Evolutionary conservation across 1,284 basidiomycete species (phyloP), one percentile per base, ranked within the genome.

Genomic region (Moesziomyces globuligerus): DNA sequence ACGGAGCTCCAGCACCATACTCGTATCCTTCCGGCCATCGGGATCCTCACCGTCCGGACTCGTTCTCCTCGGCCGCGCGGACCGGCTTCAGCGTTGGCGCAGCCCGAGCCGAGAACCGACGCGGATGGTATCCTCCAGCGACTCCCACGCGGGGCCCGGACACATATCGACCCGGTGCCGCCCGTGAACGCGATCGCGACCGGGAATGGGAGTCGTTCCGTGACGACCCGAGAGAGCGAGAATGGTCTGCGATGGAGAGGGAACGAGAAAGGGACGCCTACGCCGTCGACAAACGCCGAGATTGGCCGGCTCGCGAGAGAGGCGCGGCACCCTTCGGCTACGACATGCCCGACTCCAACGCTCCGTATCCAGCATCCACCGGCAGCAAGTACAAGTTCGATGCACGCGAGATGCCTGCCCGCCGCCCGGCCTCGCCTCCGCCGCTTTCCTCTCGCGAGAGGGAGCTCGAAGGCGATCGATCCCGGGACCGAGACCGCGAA

Each of bases 141-240:
- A 44, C 59, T 18, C 21, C 59, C 4, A 28, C 66, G n/a, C 49
- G 68, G 7, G 60, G 49, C 13, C 45, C 68, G 9, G 68, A 72
- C 34, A 66, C 50, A 3, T 72, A 72, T 26, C 53, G 68, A 1
- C 68, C 68, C 24, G 68, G 62, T 24, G 56, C 61, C 25, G 52
- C 34, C 29, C 57, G 65, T 5, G 65, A 62, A 2, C 55, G 68
- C 13, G 68, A 65, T 41, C 61, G 68, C 2, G 69, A 64, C 2
- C 32, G 62, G 34, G 69, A 72, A 20, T 64, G 67, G 67, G 67
- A 65, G 11, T 52, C 52, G 17, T 55, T 51, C 37, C 55, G 69
- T 1, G 72, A 73, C 11, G 41, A 56, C 28, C 70, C 72, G 25
- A 43, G 73, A 21, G 70, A 75, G 6, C 34, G 70, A 24, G 70